A percentile compares a stretch with the other conserved stretches of the same genome.
Conservation (phyloP, 495 filamentous ascomycete genomes). For the Podospora anserina region DNA sequence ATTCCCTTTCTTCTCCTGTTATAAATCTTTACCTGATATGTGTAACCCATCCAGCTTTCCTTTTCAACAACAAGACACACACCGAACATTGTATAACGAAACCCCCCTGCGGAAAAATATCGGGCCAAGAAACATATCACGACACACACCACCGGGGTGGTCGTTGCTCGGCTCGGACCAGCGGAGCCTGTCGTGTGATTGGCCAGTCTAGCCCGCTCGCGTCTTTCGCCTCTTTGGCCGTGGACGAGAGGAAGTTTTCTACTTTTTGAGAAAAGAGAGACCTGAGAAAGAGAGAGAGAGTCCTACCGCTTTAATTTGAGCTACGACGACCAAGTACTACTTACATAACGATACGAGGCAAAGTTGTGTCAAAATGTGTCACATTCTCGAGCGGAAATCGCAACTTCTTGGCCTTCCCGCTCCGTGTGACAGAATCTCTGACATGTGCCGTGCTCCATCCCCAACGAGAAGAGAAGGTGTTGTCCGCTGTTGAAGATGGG, state of each 20-base stretch:
- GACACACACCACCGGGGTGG: background rate
- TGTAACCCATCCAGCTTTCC: background rate
- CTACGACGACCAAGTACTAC: no score
- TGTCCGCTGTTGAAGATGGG: no score
- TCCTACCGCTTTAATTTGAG: no score
- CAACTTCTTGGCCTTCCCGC: background rate
- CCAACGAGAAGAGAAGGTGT: conserved; percentile 1
- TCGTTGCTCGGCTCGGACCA: conserved; percentile 15
- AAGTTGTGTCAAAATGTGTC: no score
- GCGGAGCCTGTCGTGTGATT: conserved; percentile 20
- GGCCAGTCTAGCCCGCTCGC: conserved; percentile 15
- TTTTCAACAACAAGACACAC: background rate
- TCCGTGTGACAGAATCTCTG: background rate
- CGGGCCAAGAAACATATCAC: background rate
- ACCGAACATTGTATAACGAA: background rate
- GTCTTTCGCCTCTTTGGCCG: conserved; percentile 11
- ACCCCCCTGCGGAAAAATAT: background rate
- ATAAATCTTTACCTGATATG: background rate
- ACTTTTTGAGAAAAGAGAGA: background rate
- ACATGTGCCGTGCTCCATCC: conserved; percentile 4
- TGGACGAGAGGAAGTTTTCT: conserved; percentile 3
- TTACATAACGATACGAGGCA: no score
- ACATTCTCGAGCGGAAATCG: background rate
- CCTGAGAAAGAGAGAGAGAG: no score
- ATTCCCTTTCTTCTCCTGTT: background rate